phyloP scores from a whole-genome alignment of 768 basidiomycete genomes.

The Peribolospora baueri region DNA sequence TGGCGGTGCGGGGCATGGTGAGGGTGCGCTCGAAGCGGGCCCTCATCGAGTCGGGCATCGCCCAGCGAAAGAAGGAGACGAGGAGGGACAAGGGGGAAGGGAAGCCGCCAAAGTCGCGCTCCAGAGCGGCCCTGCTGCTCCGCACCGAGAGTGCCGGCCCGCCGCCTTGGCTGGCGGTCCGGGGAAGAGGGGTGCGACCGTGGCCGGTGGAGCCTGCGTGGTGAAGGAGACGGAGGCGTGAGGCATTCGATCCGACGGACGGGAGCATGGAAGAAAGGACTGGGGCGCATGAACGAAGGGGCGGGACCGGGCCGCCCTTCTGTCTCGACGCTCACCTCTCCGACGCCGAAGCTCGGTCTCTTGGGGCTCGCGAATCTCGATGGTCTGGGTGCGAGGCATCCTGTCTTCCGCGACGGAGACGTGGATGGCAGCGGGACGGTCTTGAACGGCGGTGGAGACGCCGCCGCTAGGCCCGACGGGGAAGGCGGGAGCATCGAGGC shows the following conservation, averaged over 20 bases:
- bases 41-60: constrained; percentile 40
- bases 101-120: constrained; percentile 19
- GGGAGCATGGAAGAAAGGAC: too few species aligned
- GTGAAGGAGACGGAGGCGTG: too few species aligned
- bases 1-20: constrained; percentile 48
- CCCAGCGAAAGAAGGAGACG: constrained; percentile 26
- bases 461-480: too few species aligned
- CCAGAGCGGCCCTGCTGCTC: constrained; percentile 1
- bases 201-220: too few species aligned
- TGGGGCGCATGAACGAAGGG: too few species aligned
- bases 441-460: too few species aligned
- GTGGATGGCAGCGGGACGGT: too few species aligned
- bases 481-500: constrained; percentile 16
- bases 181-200: too few species aligned
- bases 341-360: constrained; percentile 2
- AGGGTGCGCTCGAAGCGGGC: constrained; percentile 36
- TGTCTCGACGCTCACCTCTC: too few species aligned
- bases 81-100: constrained; percentile 21
- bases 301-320: too few species aligned
- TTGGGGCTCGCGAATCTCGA: constrained; percentile 9
- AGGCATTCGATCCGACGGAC: too few species aligned
- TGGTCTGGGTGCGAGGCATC: constrained; percentile 7
- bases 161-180: too few species aligned
- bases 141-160: neutral
- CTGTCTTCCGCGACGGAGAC: neutral